Base-by-base conservation (phyloP, 148 eudicot genomes). In the Camellia sinensis region DNA sequence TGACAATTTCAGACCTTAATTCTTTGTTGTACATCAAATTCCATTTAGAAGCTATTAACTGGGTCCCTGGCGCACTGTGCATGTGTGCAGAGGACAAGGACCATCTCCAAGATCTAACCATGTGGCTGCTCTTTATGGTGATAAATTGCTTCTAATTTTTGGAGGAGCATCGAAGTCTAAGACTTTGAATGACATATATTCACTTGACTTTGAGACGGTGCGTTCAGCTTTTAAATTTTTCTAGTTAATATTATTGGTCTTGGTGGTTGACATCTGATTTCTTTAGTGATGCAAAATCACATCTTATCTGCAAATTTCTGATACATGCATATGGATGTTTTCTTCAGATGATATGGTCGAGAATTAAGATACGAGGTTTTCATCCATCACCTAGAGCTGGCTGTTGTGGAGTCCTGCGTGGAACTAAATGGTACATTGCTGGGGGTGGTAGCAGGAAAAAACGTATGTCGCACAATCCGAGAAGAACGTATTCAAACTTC, bases 311-410 rank as follows among this genome's bases (percentile, higher is more conserved):
- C 46, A 60, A 76, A 62, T n/a, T 71, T 74, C 79, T 82, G 70
- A 80, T 84, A 44, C 66, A 50, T 73, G 17, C 13, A 11, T 8
- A 2, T 53, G 71, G 61, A 41, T 80, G 50, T 85, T 82, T 72
- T 60, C 76, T 66, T 75, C 85, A 95, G 99, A 95, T 95, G 97
- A 87, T 86, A 82, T 95, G 99, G 99, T 84, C 99, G 82, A 95
- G 90, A 89, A 93, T 92, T 78, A 95, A 92, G 85, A 87, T 84
- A 63, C 89, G 91, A 81, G 93, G 91, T 82, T 92, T 88, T 83
- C 97, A 95, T 87, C 99, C 99, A 80, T 92, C 97, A 50, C 97
- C 99, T 73, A 87, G 99, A 87, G 90, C 99, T 86, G 97, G 99
- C 79, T 92, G 97, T 79, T 90, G 97, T 78, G 93, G 97, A 69